Evolutionary conservation across 208 protist genomes (phyloP).

Genomic region (Leishmania mexicana): DNA sequence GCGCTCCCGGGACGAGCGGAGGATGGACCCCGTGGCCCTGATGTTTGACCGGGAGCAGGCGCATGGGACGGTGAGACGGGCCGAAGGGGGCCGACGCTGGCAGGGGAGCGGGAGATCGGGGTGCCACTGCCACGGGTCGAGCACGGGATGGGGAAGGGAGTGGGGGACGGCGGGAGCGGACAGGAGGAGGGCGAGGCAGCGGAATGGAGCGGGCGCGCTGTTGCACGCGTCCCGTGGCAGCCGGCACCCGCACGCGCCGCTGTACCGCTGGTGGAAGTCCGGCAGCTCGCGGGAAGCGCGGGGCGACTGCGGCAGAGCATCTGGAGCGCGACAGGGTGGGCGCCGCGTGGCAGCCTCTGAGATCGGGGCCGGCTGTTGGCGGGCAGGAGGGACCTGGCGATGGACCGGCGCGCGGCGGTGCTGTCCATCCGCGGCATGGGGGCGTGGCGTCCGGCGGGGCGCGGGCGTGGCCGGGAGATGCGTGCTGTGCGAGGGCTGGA

Average conservation of each 20-base stretch:
- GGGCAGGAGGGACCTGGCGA: not conserved
- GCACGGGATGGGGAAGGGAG: too few species aligned
- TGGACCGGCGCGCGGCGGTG: too few species aligned
- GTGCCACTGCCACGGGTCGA: not conserved
- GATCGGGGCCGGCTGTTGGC: not conserved
- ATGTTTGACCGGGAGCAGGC: not conserved
- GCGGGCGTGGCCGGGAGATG: too few species aligned
- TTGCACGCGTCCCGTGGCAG: not conserved
- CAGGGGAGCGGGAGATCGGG: not conserved
- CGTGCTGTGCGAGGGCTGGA: too few species aligned
- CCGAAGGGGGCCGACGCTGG: too few species aligned
- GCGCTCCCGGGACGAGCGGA: not conserved
- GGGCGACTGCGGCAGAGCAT: not conserved
- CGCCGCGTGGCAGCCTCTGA: not conserved
- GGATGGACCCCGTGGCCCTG: not conserved
- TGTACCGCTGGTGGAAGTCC: not conserved
- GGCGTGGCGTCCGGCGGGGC: too few species aligned
- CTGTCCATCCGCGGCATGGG: too few species aligned
- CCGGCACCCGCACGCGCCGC: too few species aligned
- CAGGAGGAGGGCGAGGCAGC: not conserved
- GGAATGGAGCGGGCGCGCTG: too few species aligned
- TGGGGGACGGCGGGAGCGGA: not conserved
- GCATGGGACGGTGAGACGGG: not conserved
- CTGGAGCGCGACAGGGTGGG: not conserved
- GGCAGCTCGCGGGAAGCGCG: not conserved